These are phyloP conservation scores for Emericellopsis cladophorae DNA, from an alignment of 2,329 filamentous ascomycete genomes.

Conservation along the genomic window DNA sequence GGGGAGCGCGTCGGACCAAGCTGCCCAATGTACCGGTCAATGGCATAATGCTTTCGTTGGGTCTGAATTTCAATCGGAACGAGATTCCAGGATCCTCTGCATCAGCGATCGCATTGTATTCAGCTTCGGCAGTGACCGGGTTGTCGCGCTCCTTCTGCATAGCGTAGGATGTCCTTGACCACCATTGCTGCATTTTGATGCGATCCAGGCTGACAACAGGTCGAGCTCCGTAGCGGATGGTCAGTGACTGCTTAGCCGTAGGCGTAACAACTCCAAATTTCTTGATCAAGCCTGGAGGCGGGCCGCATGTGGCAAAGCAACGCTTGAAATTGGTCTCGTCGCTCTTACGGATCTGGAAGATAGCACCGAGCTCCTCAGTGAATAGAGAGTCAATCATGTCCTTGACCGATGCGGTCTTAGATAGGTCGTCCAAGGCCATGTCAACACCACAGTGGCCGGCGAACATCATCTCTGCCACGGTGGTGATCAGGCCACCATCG, in stretches of 20 bases:
- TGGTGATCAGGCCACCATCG: slow-evolving; percentile 84
- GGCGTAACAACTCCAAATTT: slow-evolving; percentile 70
- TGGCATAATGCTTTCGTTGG: slow-evolving; percentile 63
- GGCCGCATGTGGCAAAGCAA: slow-evolving; percentile 84
- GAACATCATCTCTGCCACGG: slow-evolving; percentile 95
- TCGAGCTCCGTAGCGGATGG: slow-evolving; percentile 58
- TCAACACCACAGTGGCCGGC: slow-evolving; percentile 83
- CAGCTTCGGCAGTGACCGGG: slow-evolving; percentile 70
- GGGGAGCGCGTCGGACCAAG: slow-evolving; percentile 47
- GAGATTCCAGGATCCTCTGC: slow-evolving; percentile 69
- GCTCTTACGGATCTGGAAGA: slow-evolving; percentile 84
- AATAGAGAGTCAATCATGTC: slow-evolving; percentile 70
- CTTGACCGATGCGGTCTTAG: slow-evolving; percentile 47
- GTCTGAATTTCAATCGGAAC: slow-evolving; percentile 72
- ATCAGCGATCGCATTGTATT: slow-evolving; percentile 65
- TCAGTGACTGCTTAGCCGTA: slow-evolving; percentile 59
- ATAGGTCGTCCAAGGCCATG: slow-evolving; percentile 66
- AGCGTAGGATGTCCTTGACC: slow-evolving; percentile 77
- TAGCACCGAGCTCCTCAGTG: slow-evolving; percentile 90
- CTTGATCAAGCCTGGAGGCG: slow-evolving; percentile 67
- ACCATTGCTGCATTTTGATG: slow-evolving; percentile 68
- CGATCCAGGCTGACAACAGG: slow-evolving; percentile 59
- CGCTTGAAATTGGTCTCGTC: slow-evolving; percentile 78
- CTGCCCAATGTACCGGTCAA: slow-evolving; percentile 29
- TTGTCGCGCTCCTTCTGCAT: slow-evolving; percentile 91